Conservation (phyloP, 2,329 filamentous ascomycete species). For the Apiospora rasikravindrae region DNA sequence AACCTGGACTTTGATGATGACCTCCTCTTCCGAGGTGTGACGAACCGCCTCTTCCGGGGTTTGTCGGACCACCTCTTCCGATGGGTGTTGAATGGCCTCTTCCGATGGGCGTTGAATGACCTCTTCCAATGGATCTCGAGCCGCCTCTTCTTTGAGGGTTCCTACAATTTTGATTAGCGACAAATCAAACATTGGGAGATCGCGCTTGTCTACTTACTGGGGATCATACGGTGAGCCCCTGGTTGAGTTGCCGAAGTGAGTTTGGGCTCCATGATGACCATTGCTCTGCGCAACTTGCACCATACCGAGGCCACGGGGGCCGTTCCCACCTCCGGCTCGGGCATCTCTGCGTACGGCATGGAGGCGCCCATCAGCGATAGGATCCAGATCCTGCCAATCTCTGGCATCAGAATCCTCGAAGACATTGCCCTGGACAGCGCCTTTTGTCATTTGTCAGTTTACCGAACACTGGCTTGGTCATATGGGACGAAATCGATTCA, state of each 20-base stretch:
- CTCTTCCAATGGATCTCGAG: not conserved
- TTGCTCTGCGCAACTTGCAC: not conserved
- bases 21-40: not conserved
- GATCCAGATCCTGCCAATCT: not conserved
- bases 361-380: not conserved
- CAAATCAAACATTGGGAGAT: not conserved
- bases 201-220: not conserved
- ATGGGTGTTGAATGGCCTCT: no score
- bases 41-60: not conserved
- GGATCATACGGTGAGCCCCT: not conserved
- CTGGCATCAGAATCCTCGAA: not conserved
- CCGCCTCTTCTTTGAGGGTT: not conserved
- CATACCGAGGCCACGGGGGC: not conserved
- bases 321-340: not conserved
- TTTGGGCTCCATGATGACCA: not conserved
- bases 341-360: not conserved
- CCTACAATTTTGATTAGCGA: not conserved
- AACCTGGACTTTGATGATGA: not conserved
- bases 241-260: not conserved
- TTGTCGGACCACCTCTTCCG: not conserved
- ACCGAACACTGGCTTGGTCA: not conserved
- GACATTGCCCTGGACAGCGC: not conserved
- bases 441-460: not conserved
- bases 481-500: not conserved
- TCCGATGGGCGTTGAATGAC: not conserved